Evolutionary conservation across 306 rosid species (phyloP).

Genomic region (Cajanus cajan): DNA sequence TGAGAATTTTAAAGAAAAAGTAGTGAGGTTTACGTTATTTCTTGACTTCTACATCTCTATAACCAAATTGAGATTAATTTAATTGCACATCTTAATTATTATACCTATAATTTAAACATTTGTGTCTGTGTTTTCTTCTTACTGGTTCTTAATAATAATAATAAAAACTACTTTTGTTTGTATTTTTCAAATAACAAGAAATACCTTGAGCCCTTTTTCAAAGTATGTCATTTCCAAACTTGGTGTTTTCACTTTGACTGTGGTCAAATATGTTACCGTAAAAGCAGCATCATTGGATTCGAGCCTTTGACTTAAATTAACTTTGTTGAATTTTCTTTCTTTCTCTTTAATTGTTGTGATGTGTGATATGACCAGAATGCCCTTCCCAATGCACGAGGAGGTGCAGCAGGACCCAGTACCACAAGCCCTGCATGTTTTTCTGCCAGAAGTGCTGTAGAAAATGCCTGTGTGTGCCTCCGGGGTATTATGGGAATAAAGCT

Average conservation of each 20-base stretch:
- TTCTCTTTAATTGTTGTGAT: not conserved
- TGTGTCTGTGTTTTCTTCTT: not conserved
- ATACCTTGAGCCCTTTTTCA: not conserved
- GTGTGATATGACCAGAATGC: constrained; percentile 64
- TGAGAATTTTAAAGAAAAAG: not conserved
- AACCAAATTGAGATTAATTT: not conserved
- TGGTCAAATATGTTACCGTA: constrained; percentile 14
- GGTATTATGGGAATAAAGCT: constrained; percentile 83
- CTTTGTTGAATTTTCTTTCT: not conserved
- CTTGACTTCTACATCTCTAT: not conserved
- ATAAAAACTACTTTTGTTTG: no score
- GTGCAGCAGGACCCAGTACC: constrained; percentile 74
- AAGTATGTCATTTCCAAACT: not conserved
- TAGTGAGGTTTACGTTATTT: not conserved
- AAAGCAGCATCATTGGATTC: constrained; percentile 19
- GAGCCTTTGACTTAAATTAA: constrained; percentile 22
- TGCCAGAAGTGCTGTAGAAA: constrained; percentile 84
- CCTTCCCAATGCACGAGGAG: constrained; percentile 69
- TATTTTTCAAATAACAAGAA: no score
- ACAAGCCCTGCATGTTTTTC: constrained; percentile 86
- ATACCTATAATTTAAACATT: not conserved
- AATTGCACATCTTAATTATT: not conserved
- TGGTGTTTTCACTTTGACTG: not conserved
- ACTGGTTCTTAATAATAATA: no score
- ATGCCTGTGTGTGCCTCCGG: constrained; percentile 90